Evolutionary conservation across 2,329 filamentous ascomycete species (phyloP), one percentile per base, ranked within the genome.

Genomic region (Rhexocercosporidium sp.): DNA sequence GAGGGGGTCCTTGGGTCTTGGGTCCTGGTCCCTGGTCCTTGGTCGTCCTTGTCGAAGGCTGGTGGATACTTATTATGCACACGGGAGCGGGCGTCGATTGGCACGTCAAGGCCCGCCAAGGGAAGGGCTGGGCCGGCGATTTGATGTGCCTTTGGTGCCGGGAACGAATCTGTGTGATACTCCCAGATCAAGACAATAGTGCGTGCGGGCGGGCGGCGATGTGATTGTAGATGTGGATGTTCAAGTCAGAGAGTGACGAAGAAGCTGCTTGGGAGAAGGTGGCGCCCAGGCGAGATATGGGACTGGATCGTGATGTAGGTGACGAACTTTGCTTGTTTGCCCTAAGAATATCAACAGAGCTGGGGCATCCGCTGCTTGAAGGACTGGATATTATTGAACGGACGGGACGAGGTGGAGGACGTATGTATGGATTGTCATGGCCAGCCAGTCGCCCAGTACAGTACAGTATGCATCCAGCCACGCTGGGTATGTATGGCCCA

Each of bases 1-100:
- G 68, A 44, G 41, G 59, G 46, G 47, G 49, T 63, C 61, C 61
- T 22, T 39, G n/a, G n/a, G 60, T 34, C 46, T 8, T 31, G 20
- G 22, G 47, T 44, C 57, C 57, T 47, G 25, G 44, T 61, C 59
- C 59, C 27, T n/a, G n/a, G n/a, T n/a, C n/a, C n/a, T n/a, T n/a
- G n/a, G n/a, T n/a, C n/a, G 51, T 25, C 49, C 22, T n/a, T 29
- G 37, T 41, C 37, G 16, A 29, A 22, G 37, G 54, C 60, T 20
- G 16, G 60, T 62, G 60, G 60, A 37, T 41, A 47, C 59, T 49
- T 47, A n/a, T 56, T 56, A 64, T 64, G 62, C 62, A 64, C 53
- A 44, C 25, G 51, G 34, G 20, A 20, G 39, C 34, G 25, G 57
- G 62, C 62, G 37, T 44, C 39, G 20, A 51, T 62, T 62, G 59